Base-by-base conservation (phyloP, 345 rosid genomes). In the Aquilaria sinensis region DNA sequence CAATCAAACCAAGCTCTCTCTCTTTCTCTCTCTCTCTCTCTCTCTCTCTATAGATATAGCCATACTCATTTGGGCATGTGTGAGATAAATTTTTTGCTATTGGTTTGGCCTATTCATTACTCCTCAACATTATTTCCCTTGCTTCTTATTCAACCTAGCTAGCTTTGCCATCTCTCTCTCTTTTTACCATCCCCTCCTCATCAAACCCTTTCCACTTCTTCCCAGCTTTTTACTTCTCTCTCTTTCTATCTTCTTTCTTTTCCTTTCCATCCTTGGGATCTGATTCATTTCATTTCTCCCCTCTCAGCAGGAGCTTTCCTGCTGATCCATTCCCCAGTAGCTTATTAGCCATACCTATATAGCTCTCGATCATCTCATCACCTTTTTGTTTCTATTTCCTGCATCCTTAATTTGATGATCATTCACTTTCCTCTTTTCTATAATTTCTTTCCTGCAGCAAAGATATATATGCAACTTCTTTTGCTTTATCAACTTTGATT, bases 251-350 rank as follows among this genome's bases (percentile, higher is more conserved):
- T 34, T 46, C 55, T 60, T 67, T 47, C 50, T 60, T 56, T 64
- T 11, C 41, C 30, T 61, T 59, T 56, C 62, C 4, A 66, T 77
- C 77, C 83, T 84, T 75, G 88, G 94, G 97, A 90, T 90, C 94
- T 60, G 80, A 83, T 78, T 78, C 72, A 68, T 61, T 70, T 61
- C 64, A 60, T 57, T 57, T 66, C 56, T 55, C 54, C 45, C 47
- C 58, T 69, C 72, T 55, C 56, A 54, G 65, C 77, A 62, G 65
- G 68, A 23, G 23, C 0, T 23, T 49, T 70, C 60, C 56, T 64
- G 73, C 74, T 23, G 23, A 23, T 87, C 91, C 71, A 76, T 81
- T 77, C 86, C 88, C 84, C 75, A 89, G 86, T 80, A 47, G 32
- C 78, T 78, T 23, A 78, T 68, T 71, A 58, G 41, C 67, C 56